These are phyloP conservation scores for Neobulgaria alba DNA, from an alignment of 2,329 filamentous ascomycete species.

Conservation along the genomic window DNA sequence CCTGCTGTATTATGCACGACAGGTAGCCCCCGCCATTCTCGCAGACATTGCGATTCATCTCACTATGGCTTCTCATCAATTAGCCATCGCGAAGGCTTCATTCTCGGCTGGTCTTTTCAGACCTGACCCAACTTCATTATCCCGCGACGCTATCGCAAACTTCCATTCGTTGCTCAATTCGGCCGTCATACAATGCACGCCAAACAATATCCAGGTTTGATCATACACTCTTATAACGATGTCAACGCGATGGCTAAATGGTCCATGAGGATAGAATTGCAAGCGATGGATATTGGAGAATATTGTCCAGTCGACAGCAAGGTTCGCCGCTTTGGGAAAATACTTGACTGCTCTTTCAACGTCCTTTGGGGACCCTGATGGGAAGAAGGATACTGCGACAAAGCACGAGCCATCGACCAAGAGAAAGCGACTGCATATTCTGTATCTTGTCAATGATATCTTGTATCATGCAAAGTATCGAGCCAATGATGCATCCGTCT, in stretches of 20 bases:
- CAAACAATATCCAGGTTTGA: constrained; percentile 80
- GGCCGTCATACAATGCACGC: constrained; percentile 63
- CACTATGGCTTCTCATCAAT: constrained; percentile 56
- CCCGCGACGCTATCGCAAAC: constrained; percentile 59
- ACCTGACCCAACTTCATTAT: constrained; percentile 61
- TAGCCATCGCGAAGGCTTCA: constrained; percentile 73
- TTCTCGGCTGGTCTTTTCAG: constrained; percentile 66
- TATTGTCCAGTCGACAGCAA: constrained; percentile 57
- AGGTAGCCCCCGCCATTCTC: background rate
- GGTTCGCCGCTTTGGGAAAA: constrained; percentile 62
- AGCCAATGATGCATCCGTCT: constrained; percentile 41
- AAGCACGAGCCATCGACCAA: constrained; percentile 46
- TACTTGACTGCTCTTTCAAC: constrained; percentile 64
- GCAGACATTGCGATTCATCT: background rate
- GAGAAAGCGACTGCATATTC: constrained; percentile 63
- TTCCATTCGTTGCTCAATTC: constrained; percentile 60
- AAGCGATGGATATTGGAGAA: constrained; percentile 77
- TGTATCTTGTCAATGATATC: constrained; percentile 73
- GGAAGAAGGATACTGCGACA: constrained; percentile 23
- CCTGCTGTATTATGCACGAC: background rate
- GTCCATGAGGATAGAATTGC: constrained; percentile 58
- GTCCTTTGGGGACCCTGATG: constrained; percentile 38
- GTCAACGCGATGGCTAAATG: constrained; percentile 31
- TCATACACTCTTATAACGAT: constrained; percentile 27
- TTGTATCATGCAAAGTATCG: constrained; percentile 59